A percentile compares a stretch with the other conserved stretches of the same genome.
These are phyloP conservation scores for Cyberlindnera japonica DNA, from an alignment of 805 yeast genomes.

Conservation along the genomic window DNA sequence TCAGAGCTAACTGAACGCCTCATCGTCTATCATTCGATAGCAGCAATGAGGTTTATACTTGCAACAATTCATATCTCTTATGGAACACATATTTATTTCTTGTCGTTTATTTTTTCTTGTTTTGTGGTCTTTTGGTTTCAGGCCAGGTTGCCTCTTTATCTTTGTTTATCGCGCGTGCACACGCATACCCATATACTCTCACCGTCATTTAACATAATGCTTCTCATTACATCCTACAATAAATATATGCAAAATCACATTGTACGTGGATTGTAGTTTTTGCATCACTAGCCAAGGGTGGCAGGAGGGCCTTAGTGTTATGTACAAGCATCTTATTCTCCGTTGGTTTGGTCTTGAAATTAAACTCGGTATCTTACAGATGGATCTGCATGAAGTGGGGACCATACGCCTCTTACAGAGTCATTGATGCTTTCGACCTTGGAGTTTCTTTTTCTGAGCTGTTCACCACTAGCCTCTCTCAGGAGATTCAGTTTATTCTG, in stretches of 20 bases:
- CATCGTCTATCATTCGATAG: neutral
- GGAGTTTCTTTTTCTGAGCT: constrained; percentile 57
- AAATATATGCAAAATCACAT: neutral
- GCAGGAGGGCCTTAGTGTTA: too few species aligned
- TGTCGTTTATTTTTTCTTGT: neutral
- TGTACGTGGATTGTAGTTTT: too few species aligned
- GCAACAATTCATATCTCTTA: neutral
- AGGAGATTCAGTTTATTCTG: constrained; percentile 60
- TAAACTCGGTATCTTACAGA: constrained; percentile 39
- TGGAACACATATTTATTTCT: neutral
- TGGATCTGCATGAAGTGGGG: constrained; percentile 80
- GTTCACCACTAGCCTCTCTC: constrained; percentile 65
- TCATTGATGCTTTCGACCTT: constrained; percentile 78
- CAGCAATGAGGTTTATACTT: neutral
- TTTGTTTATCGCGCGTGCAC: too few species aligned
- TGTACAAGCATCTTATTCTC: neutral
- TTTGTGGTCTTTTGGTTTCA: neutral
- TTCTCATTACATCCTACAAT: too few species aligned
- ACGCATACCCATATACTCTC: too few species aligned
- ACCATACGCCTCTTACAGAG: constrained; percentile 96
- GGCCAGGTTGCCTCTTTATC: neutral
- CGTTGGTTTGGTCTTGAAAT: neutral
- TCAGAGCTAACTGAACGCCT: constrained; percentile 8
- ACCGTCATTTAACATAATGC: too few species aligned
- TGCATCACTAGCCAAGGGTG: too few species aligned